Conservation (phyloP, 805 yeast species). For the Spathaspora girioi region DNA sequence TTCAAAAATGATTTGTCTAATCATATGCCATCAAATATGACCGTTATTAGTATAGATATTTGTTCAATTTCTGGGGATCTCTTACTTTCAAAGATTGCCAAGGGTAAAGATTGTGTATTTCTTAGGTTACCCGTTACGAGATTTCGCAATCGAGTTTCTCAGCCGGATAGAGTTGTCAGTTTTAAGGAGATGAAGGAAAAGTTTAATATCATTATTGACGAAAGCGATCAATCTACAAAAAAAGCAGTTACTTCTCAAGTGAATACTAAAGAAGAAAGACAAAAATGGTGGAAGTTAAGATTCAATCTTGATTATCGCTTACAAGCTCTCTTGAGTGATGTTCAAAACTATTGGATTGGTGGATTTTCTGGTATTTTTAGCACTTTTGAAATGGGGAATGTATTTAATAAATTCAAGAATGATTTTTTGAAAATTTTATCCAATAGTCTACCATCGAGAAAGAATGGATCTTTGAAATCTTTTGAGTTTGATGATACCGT, state of each 20-base stretch:
- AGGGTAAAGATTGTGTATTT: constrained; percentile 36
- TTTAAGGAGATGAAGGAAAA: constrained; percentile 33
- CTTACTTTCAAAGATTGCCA: constrained; percentile 44
- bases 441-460: constrained; percentile 11
- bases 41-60: constrained; percentile 56
- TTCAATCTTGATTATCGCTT: constrained; percentile 57
- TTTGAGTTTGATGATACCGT: constrained; percentile 17
- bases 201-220: constrained; percentile 45
- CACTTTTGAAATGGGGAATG: constrained; percentile 20
- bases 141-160: constrained; percentile 36
- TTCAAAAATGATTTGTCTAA: constrained; percentile 8
- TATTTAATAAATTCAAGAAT: constrained; percentile 15
- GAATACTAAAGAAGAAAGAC: constrained; percentile 55
- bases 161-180: constrained; percentile 25
- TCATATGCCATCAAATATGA: constrained; percentile 41
- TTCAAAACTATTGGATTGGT: constrained; percentile 72
- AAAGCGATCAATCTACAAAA: constrained; percentile 62
- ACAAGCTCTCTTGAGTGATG: constrained; percentile 45
- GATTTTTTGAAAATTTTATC: constrained; percentile 15
- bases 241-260: constrained; percentile 49
- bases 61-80: constrained; percentile 58
- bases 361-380: constrained; percentile 68
- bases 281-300: constrained; percentile 76
- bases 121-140: constrained; percentile 60
- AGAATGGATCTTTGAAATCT: not conserved